phyloP scores from a whole-genome alignment of 805 yeast species.

The Hanseniaspora mollemarum region DNA sequence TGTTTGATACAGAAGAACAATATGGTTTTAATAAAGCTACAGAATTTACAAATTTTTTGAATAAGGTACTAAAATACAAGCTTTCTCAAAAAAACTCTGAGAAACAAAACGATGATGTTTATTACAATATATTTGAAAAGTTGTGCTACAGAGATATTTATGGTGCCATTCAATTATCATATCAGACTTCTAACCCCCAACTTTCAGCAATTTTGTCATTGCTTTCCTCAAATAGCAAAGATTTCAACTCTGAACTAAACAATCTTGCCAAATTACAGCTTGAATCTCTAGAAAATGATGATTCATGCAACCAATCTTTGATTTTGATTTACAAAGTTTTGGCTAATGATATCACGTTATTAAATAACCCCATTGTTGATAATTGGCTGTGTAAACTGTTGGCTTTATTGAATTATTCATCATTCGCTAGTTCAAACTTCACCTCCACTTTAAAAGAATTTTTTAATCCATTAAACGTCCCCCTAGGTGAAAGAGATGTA shows the following conservation, averaged over 20 bases:
- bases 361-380: background rate
- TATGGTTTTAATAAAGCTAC: background rate
- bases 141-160: constrained; percentile 1
- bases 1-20: background rate
- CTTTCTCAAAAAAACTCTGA: background rate
- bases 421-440: background rate
- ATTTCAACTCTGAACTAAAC: background rate
- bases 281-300: background rate
- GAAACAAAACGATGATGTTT: background rate
- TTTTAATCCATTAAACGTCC: background rate
- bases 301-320: background rate
- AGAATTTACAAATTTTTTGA: background rate
- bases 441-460: background rate
- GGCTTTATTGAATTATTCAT: background rate
- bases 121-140: background rate
- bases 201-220: background rate
- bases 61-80: background rate
- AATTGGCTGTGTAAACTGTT: background rate
- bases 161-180: constrained; percentile 1
- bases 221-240: background rate
- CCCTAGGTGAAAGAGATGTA: background rate
- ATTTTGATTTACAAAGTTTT: constrained; percentile 3
- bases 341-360: constrained; percentile 1
- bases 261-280: background rate
- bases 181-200: background rate